phyloP scores from a whole-genome alignment of 2,329 filamentous ascomycete species.

The Madurella mycetomatis region DNA sequence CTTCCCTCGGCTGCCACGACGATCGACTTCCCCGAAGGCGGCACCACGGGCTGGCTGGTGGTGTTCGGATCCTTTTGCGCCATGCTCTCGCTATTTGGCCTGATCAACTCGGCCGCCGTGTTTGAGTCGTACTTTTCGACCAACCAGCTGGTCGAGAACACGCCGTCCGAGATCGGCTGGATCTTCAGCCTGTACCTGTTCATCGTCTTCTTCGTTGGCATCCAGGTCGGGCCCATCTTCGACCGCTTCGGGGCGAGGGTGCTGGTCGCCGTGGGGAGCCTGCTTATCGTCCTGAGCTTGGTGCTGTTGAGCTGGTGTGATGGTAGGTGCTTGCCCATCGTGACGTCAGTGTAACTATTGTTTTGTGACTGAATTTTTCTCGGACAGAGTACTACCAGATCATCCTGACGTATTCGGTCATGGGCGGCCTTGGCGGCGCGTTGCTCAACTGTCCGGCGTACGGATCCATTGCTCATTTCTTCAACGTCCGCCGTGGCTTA shows the following conservation, averaged over 20 bases:
- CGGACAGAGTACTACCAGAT: constrained; percentile 68
- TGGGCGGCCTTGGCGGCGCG: constrained; percentile 68
- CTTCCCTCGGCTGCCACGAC: constrained; percentile 22
- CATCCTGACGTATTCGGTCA: constrained; percentile 68
- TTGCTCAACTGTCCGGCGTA: constrained; percentile 75
- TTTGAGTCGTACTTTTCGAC: constrained; percentile 72
- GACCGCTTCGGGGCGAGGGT: constrained; percentile 67
- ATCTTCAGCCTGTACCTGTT: constrained; percentile 81
- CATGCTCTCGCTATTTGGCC: constrained; percentile 64
- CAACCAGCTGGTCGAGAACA: constrained; percentile 66
- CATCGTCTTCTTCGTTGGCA: constrained; percentile 73
- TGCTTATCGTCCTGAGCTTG: constrained; percentile 57
- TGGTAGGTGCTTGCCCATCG: constrained; percentile 31
- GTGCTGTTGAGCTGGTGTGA: constrained; percentile 66
- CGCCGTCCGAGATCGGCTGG: constrained; percentile 71
- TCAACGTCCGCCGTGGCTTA: constrained; percentile 65
- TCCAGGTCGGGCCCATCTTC: constrained; percentile 79
- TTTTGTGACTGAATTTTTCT: constrained; percentile 6
- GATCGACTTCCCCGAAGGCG: constrained; percentile 66
- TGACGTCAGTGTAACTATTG: neutral
- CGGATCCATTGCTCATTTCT: constrained; percentile 73
- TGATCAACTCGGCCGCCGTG: constrained; percentile 70
- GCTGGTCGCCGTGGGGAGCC: constrained; percentile 61
- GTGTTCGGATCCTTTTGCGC: constrained; percentile 73
- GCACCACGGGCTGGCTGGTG: constrained; percentile 66